Evolutionary conservation across 306 rosid genomes (phyloP).

Genomic region (Quercus suber): DNA sequence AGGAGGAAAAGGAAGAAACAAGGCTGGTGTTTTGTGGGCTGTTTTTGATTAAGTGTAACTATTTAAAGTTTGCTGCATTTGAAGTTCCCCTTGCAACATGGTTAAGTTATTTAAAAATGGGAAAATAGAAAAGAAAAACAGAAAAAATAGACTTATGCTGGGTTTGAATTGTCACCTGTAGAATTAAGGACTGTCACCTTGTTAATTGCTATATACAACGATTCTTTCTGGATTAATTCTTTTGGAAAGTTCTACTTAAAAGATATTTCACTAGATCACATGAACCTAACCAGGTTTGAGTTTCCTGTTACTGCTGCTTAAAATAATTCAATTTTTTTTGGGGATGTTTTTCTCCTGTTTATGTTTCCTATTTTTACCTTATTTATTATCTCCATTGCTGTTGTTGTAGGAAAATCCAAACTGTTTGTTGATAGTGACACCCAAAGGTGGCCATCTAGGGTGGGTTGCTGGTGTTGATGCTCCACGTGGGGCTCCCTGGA

Average conservation of each 20-base stretch:
- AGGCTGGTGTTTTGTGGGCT: background rate
- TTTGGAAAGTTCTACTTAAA: background rate
- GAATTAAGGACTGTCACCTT: background rate
- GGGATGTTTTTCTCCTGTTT: background rate
- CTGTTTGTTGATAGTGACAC: constrained; percentile 84
- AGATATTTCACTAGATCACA: background rate
- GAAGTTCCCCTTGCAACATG: background rate
- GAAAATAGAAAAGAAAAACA: background rate
- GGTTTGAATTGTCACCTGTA: background rate
- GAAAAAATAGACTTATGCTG: background rate
- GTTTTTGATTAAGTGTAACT: background rate
- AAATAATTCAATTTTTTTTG: background rate
- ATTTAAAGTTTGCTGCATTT: background rate
- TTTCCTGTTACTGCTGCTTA: background rate
- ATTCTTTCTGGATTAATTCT: background rate
- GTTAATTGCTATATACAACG: background rate
- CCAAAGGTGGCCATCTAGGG: constrained; percentile 93
- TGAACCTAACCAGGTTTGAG: background rate
- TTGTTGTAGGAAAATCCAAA: constrained; percentile 73
- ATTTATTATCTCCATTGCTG: constrained; percentile 3
- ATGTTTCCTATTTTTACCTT: background rate
- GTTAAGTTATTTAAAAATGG: background rate
- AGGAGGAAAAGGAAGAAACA: background rate
- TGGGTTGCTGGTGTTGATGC: constrained; percentile 93
- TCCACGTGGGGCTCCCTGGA: constrained; percentile 87